Percentiles rank a stretch among this genome's conserved stretches.
Evolutionary conservation across 768 basidiomycete species (phyloP).

Genomic region (Rhodosporidiobolus odoratus): DNA sequence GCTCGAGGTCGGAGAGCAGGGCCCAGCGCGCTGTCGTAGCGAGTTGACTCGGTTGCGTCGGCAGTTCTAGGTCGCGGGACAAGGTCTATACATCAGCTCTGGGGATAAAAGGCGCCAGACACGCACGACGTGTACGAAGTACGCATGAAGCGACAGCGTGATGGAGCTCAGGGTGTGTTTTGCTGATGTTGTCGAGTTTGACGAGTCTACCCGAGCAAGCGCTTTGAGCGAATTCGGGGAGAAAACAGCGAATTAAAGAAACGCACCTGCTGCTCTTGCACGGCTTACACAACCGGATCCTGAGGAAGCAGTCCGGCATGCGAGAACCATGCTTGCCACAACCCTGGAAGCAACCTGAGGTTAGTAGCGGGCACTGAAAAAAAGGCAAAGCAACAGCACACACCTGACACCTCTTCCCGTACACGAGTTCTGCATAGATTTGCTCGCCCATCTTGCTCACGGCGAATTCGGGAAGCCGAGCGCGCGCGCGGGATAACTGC

Average conservation of each 20-base stretch:
- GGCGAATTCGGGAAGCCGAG: neutral
- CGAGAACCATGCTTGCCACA: neutral
- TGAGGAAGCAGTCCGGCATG: constrained; percentile 3
- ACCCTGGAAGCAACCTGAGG: neutral
- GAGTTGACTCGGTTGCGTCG: neutral
- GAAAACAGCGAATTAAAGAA: neutral
- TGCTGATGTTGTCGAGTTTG: neutral
- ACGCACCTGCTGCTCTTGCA: neutral
- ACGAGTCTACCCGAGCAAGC: neutral
- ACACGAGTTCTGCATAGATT: neutral
- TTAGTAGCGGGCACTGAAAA: neutral
- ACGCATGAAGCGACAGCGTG: neutral
- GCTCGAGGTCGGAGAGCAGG: neutral
- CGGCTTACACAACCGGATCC: constrained; percentile 6
- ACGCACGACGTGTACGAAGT: neutral
- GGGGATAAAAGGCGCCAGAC: neutral
- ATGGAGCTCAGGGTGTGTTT: constrained; percentile 1
- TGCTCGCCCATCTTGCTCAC: neutral
- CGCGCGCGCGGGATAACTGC: neutral
- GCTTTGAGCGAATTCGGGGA: neutral
- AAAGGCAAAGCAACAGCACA: neutral
- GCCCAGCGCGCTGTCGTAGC: neutral
- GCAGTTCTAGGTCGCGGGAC: neutral
- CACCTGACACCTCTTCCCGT: neutral
- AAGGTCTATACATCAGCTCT: too few species aligned